Base-by-base conservation (phyloP, 805 yeast genomes). In the Candida silvicultrix region DNA sequence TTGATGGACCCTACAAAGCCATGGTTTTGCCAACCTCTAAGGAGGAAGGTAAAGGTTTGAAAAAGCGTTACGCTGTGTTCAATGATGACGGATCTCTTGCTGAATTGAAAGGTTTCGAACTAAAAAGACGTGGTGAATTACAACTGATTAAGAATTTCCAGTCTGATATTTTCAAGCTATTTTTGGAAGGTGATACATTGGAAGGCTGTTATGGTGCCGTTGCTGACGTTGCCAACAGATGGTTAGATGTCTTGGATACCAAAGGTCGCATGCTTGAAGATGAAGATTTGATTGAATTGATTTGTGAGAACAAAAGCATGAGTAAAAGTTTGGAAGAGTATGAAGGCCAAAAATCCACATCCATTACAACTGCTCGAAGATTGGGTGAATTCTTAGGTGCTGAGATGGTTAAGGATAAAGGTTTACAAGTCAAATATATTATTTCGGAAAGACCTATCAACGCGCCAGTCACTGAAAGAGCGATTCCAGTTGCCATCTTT, bases 1-100 rank as follows among this genome's bases (percentile, higher is more conserved):
- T 95, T 18, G 99, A 94, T 69, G 99, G 99, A 11, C 99, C 99
- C 1, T 94, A 94, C 62, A 85, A 81, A 57, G 99, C 99, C 0
- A 94, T 94, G 99, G 79, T 94, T 47, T 73, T 94, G 43, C 99
- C 99, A 5, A 89, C 98, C 0, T 92, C 98, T 0, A 88, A 89
- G 52, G 99, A 94, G 62, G 98, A 95, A 71, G 98, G 96, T 40
- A 90, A 90, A 65, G 97, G 97, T 53, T 74, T 94, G 59, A 94
- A 94, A 64, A 94, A 94, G 58, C 77, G 99, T 57, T 94, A 94
- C 59, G 99, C 99, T 2, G 99, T 94, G 5, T 94, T 94, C 68
- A 94, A 94, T 61, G 80, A 85, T 46, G 97, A 95, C 64, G 98
- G 98, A 1, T 72, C 95, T 0, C 63, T 94, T 35, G 99, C 98